These are phyloP conservation scores for Neurospora sp. DNA, from an alignment of 495 filamentous ascomycete genomes.

Conservation along the genomic window DNA sequence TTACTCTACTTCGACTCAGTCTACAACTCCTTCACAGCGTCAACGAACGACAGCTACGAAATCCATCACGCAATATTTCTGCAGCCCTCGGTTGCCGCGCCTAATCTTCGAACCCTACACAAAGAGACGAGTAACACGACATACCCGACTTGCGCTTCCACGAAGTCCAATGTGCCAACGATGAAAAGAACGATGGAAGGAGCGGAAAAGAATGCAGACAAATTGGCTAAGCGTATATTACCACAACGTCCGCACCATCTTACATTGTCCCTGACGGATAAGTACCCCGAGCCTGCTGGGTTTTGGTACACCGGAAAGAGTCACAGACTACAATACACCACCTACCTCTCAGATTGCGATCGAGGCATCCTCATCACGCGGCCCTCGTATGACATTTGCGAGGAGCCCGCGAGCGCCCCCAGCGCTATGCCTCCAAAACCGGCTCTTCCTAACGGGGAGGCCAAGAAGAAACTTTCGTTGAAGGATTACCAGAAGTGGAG, in stretches of 20 bases:
- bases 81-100: background rate
- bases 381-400: conserved; percentile 32
- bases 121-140: background rate
- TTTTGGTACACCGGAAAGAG: conserved; percentile 29
- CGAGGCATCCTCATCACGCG: conserved; percentile 37
- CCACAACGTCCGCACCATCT: conserved; percentile 35
- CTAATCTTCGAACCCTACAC: background rate
- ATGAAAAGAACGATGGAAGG: conserved; percentile 40
- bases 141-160: background rate
- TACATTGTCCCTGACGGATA: conserved; percentile 26
- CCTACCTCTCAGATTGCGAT: conserved; percentile 34
- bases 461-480: conserved; percentile 38
- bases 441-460: conserved; percentile 22
- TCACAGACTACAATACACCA: conserved; percentile 33
- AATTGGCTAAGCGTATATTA: conserved; percentile 32
- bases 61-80: background rate
- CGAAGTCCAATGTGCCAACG: conserved; percentile 20
- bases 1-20: background rate
- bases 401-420: conserved; percentile 23
- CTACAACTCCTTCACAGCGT: background rate
- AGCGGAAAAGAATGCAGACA: conserved; percentile 35
- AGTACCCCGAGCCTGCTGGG: conserved; percentile 25
- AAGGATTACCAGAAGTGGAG: conserved; percentile 38
- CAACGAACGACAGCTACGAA: background rate
- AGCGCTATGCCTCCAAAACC: conserved; percentile 16